Evolutionary conservation across 179 eudicot species (phyloP).

Genomic region (Monotropa hypopitys): DNA sequence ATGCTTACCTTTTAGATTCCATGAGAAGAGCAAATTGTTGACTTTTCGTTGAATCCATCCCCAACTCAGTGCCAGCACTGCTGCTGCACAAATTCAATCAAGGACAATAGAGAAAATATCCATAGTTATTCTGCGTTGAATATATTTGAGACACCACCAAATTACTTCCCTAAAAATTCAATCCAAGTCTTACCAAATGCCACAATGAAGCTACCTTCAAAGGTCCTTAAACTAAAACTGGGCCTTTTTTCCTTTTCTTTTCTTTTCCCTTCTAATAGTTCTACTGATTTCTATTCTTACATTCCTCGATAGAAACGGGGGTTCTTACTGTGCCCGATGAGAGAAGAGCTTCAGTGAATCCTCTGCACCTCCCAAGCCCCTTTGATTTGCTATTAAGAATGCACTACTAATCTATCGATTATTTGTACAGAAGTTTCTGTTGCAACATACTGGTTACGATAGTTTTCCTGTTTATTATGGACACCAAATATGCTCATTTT

Average conservation of each 20-base stretch:
- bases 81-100: slow-evolving; percentile 13
- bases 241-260: background rate
- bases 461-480: background rate
- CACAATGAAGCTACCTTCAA: background rate
- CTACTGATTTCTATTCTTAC: background rate
- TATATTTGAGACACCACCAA: background rate
- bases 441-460: background rate
- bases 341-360: background rate
- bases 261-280: background rate
- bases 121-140: background rate
- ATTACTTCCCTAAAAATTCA: background rate
- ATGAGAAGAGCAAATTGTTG: slow-evolving; percentile 21
- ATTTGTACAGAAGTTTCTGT: background rate
- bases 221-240: background rate
- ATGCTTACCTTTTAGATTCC: slow-evolving; percentile 30
- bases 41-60: slow-evolving; percentile 17
- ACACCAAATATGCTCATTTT: background rate
- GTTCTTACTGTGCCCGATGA: background rate
- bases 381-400: background rate
- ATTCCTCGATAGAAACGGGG: background rate
- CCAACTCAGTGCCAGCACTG: slow-evolving; percentile 15
- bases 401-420: background rate
- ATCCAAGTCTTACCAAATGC: background rate
- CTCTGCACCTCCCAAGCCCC: background rate
- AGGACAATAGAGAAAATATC: background rate